These are phyloP conservation scores for Durotheca rogersii DNA, from an alignment of 495 filamentous ascomycete genomes.

Conservation along the genomic window DNA sequence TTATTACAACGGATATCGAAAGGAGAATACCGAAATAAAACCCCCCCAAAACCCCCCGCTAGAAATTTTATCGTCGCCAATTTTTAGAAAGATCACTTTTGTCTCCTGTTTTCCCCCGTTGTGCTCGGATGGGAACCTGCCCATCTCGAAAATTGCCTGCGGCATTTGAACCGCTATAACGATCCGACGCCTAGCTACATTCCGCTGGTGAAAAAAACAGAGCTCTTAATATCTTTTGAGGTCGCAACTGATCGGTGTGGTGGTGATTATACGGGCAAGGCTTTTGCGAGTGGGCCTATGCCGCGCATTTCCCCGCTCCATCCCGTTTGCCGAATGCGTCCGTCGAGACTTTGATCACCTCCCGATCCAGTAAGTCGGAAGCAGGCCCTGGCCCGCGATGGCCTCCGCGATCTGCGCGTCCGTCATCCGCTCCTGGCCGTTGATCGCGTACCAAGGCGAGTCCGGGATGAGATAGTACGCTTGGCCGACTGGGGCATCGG, in stretches of 20 bases:
- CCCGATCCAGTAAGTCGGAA: constrained; percentile 34
- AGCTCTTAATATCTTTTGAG: neutral
- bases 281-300: neutral
- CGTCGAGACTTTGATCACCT: constrained; percentile 4
- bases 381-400: constrained; percentile 25
- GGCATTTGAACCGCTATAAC: too few relatives aligned
- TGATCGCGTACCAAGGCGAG: constrained; percentile 33
- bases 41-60: neutral
- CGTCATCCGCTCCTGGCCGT: constrained; percentile 34
- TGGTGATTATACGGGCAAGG: neutral
- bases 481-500: constrained; percentile 22
- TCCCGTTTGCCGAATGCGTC: neutral
- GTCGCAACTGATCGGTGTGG: neutral
- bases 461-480: constrained; percentile 32
- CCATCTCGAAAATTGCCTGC: too few relatives aligned
- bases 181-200: neutral
- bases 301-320: neutral
- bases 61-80: too few relatives aligned
- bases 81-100: too few relatives aligned
- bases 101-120: neutral
- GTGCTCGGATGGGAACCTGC: constrained; percentile 15
- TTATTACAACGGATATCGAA: too few relatives aligned
- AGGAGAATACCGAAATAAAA: too few relatives aligned
- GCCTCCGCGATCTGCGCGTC: constrained; percentile 34
- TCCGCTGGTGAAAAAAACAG: too few relatives aligned